Evolutionary conservation across 345 rosid genomes (phyloP).

Genomic region (Ceriops tagal): DNA sequence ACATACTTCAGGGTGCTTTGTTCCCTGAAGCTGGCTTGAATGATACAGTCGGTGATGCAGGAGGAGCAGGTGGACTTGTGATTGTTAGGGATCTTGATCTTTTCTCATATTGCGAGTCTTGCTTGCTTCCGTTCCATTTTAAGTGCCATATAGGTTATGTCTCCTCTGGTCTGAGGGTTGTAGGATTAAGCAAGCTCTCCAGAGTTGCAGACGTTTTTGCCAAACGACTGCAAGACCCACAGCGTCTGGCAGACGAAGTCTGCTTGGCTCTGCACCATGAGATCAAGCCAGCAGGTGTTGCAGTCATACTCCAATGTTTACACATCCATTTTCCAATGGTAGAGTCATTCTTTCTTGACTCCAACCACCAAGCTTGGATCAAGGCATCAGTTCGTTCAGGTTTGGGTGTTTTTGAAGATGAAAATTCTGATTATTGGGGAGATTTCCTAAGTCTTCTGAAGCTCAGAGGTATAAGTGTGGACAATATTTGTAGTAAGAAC

Average conservation of each 20-base stretch:
- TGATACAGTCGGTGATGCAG: conserved; percentile 65
- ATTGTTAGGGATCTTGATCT: conserved; percentile 80
- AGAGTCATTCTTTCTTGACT: conserved; percentile 42
- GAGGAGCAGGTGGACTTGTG: conserved; percentile 91
- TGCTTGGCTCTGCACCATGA: conserved; percentile 74
- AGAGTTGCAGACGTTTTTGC: conserved; percentile 86
- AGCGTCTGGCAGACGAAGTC: conserved; percentile 68
- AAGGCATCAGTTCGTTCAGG: conserved; percentile 55
- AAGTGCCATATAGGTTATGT: conserved; percentile 87
- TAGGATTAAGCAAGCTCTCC: conserved; percentile 92
- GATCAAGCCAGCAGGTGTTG: conserved; percentile 84
- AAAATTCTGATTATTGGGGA: conserved; percentile 54
- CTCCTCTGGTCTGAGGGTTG: conserved; percentile 69
- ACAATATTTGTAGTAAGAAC: conserved; percentile 26
- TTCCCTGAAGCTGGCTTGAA: conserved; percentile 88
- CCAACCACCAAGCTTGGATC: conserved; percentile 52
- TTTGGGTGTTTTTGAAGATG: conserved; percentile 67
- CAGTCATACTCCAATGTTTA: conserved; percentile 70
- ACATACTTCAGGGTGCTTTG: conserved; percentile 79
- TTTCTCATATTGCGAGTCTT: conserved; percentile 90
- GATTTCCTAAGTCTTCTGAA: conserved; percentile 64
- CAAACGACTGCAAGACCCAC: conserved; percentile 84
- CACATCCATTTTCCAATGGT: conserved; percentile 69
- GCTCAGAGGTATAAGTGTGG: conserved; percentile 49
- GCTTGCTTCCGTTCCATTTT: conserved; percentile 89